Percentiles rank a stretch among this genome's conserved stretches.
Conservation (phyloP, 2,329 filamentous ascomycete genomes). For the Calonectria hongkongensis region DNA sequence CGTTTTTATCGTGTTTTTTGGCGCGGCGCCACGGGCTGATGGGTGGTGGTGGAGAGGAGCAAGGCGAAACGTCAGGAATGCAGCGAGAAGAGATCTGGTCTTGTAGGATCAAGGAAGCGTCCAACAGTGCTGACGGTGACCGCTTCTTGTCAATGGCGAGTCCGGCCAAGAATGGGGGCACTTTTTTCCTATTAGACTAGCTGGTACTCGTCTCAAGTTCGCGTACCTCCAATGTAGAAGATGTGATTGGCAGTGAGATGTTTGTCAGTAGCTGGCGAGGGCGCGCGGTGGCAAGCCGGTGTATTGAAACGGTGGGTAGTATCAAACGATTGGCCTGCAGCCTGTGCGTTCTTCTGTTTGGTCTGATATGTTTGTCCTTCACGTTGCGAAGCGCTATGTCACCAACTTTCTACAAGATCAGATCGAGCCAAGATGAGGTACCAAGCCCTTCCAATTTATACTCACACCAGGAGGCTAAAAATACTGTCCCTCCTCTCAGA, state of each 20-base stretch:
- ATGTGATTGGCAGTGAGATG: constrained; percentile 6
- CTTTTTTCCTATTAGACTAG: constrained; percentile 28
- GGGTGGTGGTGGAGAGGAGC: constrained; percentile 44
- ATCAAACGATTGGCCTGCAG: constrained; percentile 23
- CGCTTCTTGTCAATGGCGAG: constrained; percentile 33
- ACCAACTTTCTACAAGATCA: constrained; percentile 53
- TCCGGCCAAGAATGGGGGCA: constrained; percentile 14
- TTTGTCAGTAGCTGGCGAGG: constrained; percentile 14
- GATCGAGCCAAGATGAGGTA: constrained; percentile 47
- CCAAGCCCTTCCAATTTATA: constrained; percentile 54
- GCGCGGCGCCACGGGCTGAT: constrained; percentile 46
- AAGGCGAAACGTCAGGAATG: constrained; percentile 36
- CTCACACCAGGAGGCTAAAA: constrained; percentile 51
- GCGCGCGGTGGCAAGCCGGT: constrained; percentile 17
- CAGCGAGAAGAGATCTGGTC: constrained; percentile 11
- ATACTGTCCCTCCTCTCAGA: constrained; percentile 47
- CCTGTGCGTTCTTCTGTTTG: constrained; percentile 24
- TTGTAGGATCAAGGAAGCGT: constrained; percentile 26
- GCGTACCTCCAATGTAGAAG: constrained; percentile 13
- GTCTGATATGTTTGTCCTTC: constrained; percentile 26
- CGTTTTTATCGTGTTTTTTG: constrained; percentile 52
- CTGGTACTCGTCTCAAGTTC: constrained; percentile 3
- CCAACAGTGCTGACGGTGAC: constrained; percentile 26
- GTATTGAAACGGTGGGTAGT: constrained; percentile 21
- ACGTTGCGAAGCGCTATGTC: constrained; percentile 39